A percentile compares a stretch with the other conserved stretches of the same genome.
phyloP scores from a whole-genome alignment of 768 basidiomycete species.

The Jaapia argillacea region DNA sequence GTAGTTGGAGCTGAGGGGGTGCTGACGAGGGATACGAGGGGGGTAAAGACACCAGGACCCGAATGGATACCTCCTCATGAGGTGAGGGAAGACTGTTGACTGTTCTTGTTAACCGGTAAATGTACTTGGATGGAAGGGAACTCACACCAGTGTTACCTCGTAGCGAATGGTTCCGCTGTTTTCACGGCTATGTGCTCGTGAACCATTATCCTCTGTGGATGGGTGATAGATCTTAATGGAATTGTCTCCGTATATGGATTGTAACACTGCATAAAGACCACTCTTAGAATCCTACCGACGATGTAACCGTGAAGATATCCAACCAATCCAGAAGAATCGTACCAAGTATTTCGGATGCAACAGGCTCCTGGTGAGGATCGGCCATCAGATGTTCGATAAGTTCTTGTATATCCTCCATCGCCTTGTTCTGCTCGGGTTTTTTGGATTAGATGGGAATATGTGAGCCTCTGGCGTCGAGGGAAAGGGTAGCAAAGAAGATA shows the following conservation, averaged over 20 bases:
- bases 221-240: constrained; percentile 52
- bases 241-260: constrained; percentile 72
- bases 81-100: constrained; percentile 38
- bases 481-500: too few species aligned
- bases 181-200: constrained; percentile 13
- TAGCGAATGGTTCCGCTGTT: constrained; percentile 39
- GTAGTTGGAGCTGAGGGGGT: constrained; percentile 75
- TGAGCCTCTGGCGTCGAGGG: too few species aligned
- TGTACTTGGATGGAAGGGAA: constrained; percentile 7
- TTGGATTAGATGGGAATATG: too few species aligned
- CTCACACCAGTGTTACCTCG: constrained; percentile 55
- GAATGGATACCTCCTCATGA: constrained; percentile 20
- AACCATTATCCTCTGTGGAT: constrained; percentile 13
- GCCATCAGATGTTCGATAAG: constrained; percentile 20
- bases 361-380: constrained; percentile 29
- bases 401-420: constrained; percentile 13
- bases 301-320: too few species aligned
- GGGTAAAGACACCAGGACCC: constrained; percentile 33
- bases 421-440: too few species aligned
- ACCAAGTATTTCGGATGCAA: constrained; percentile 40
- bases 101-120: background rate
- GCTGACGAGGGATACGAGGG: constrained; percentile 51
- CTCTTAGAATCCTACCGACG: constrained; percentile 6
- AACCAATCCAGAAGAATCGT: too few species aligned
- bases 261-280: constrained; percentile 40